Percentiles rank a stretch among this genome's conserved stretches.
These are phyloP conservation scores for Hypoxylon intermedium DNA, from an alignment of 495 filamentous ascomycete species.

Conservation along the genomic window DNA sequence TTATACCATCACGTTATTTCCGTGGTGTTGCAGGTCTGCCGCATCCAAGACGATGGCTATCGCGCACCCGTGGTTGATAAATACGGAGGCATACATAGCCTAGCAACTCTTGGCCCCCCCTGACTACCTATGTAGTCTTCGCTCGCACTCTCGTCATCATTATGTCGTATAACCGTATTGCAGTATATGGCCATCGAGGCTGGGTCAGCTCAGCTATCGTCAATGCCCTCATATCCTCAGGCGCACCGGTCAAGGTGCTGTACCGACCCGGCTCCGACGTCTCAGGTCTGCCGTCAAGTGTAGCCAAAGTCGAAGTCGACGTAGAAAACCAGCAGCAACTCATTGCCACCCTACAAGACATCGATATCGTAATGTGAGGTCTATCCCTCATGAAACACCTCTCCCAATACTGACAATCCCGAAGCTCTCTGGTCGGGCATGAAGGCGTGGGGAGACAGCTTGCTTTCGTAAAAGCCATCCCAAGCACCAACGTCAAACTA, in stretches of 20 bases:
- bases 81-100: too few relatives aligned
- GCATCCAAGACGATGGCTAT: too few relatives aligned
- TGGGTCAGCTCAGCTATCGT: conserved; percentile 37
- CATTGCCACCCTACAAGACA: conserved; percentile 22
- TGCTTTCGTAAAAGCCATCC: conserved; percentile 36
- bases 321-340: conserved; percentile 28
- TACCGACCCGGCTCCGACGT: conserved; percentile 36
- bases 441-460: conserved; percentile 28
- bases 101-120: too few relatives aligned
- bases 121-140: too few relatives aligned
- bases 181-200: conserved; percentile 40
- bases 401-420: not conserved
- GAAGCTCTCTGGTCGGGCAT: conserved; percentile 35
- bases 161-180: conserved; percentile 48
- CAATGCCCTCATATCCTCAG: conserved; percentile 26
- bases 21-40: too few relatives aligned
- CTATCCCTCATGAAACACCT: not conserved
- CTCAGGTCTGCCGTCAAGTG: conserved; percentile 27
- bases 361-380: conserved; percentile 37
- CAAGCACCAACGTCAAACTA: conserved; percentile 31
- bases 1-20: too few relatives aligned
- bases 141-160: too few relatives aligned
- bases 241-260: conserved; percentile 34
- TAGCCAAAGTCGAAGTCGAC: conserved; percentile 24
- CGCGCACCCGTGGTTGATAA: too few relatives aligned